Conservation (phyloP, 257 asterid genomes). For the Solanum chiquidenum region DNA sequence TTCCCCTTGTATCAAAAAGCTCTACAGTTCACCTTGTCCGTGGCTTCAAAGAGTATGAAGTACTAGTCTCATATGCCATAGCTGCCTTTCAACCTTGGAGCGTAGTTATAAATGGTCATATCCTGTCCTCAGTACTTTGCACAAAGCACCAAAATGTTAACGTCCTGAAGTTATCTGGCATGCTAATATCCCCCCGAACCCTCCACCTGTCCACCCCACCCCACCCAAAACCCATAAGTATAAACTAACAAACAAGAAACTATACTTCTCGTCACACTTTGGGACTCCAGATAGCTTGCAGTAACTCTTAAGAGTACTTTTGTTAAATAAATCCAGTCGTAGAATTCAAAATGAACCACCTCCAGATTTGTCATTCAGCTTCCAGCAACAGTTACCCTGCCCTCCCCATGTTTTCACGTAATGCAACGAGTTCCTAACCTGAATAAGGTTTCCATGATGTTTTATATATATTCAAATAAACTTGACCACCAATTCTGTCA, state of each 20-base stretch:
- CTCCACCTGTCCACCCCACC: not conserved
- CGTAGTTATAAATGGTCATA: not conserved
- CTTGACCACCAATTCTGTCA: not conserved
- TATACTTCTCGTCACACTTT: not conserved
- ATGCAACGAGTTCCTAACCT: not conserved
- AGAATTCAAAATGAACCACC: not conserved
- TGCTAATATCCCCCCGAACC: not conserved
- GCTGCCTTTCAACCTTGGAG: not conserved
- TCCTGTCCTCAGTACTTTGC: not conserved
- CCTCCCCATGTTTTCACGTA: not conserved
- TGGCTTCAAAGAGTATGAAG: not conserved
- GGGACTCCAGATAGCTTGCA: not conserved
- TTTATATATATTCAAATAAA: not conserved
- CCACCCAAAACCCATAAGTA: not conserved
- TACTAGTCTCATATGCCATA: not conserved
- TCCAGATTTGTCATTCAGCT: not conserved
- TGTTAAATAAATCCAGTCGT: not conserved
- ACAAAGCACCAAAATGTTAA: not conserved
- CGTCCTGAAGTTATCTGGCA: not conserved
- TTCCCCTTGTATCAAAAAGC: not conserved
- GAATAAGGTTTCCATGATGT: not conserved
- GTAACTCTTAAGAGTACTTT: not conserved
- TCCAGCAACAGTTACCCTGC: not conserved
- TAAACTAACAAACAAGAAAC: not conserved
- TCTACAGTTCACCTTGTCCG: not conserved